Percentiles rank a stretch among this genome's conserved stretches.
These are phyloP conservation scores for Thalassiosira profunda DNA, from an alignment of 108 stramenopile genomes.

Conservation along the genomic window DNA sequence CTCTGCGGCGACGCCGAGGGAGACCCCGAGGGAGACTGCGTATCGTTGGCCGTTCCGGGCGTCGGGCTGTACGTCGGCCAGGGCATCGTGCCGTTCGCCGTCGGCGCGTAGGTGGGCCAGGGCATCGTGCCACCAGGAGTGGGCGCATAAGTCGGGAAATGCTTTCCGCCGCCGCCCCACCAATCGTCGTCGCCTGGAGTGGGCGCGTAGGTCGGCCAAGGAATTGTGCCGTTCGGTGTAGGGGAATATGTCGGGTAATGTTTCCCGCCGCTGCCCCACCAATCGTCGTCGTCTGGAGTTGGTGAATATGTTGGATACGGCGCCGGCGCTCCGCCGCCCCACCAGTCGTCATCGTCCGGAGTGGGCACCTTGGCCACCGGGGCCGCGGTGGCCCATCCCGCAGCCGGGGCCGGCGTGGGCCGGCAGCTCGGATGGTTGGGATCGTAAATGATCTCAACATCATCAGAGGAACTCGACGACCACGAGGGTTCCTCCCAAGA, in stretches of 20 bases:
- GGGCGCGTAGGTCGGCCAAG: constrained; percentile 22
- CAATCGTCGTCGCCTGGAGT: constrained; percentile 4
- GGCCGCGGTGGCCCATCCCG: background rate
- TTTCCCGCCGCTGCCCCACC: no score
- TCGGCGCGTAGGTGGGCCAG: background rate
- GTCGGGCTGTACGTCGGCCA: constrained; percentile 6
- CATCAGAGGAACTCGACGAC: background rate
- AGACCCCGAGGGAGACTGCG: constrained; percentile 4
- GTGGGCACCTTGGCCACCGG: background rate
- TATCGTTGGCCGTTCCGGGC: background rate
- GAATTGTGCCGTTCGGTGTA: background rate
- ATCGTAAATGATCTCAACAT: background rate
- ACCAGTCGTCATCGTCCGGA: background rate
- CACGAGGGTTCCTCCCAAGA: background rate
- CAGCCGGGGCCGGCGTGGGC: background rate
- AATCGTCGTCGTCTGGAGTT: background rate
- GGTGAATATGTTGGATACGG: constrained; percentile 5
- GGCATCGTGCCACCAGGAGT: background rate
- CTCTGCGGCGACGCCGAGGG: background rate
- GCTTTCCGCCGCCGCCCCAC: background rate
- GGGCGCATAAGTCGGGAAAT: background rate
- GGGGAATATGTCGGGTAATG: background rate
- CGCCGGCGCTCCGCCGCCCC: no score
- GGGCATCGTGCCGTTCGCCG: no score
- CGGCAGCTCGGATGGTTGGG: background rate